phyloP scores from a whole-genome alignment of 139 green algal genomes.

The Penium margaritaceum region DNA sequence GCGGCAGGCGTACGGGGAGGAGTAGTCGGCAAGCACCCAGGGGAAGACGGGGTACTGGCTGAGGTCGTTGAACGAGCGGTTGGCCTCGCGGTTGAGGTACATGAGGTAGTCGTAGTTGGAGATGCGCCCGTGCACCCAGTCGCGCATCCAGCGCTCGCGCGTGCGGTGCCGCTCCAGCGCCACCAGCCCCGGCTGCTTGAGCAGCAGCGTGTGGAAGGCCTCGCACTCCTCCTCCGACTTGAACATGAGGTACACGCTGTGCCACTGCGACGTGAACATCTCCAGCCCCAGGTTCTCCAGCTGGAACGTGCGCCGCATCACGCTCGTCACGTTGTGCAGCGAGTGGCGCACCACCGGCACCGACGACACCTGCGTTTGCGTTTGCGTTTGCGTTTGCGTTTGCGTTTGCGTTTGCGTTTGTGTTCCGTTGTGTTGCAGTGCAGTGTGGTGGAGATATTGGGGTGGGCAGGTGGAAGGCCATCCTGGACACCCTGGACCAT shows the following conservation, averaged over 20 bases:
- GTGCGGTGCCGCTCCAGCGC: constrained; percentile 31
- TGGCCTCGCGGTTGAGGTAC: constrained; percentile 52
- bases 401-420: too few species aligned
- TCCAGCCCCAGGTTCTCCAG: constrained; percentile 14
- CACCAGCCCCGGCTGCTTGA: constrained; percentile 38
- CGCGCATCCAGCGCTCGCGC: constrained; percentile 25
- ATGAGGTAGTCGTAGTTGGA: constrained; percentile 53
- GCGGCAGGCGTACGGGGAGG: constrained; percentile 6
- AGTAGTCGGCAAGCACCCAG: constrained; percentile 87
- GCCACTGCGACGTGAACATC: too few species aligned
- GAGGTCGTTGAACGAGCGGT: constrained; percentile 55
- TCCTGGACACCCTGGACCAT: too few species aligned
- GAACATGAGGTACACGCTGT: constrained; percentile 36
- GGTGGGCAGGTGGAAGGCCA: too few species aligned
- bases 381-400: too few species aligned
- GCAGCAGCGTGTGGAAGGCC: constrained; percentile 16
- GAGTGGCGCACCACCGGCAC: constrained; percentile 40
- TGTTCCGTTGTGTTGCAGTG: too few species aligned
- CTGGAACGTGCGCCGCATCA: constrained; percentile 28
- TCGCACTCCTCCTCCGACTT: constrained; percentile 21
- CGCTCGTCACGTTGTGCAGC: constrained; percentile 28
- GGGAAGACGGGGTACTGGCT: constrained; percentile 80
- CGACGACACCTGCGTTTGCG: constrained; percentile 34
- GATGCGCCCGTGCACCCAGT: constrained; percentile 36
- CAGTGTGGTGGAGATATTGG: too few species aligned